Conservation (phyloP, 345 rosid genomes). For the Camelina neglecta region DNA sequence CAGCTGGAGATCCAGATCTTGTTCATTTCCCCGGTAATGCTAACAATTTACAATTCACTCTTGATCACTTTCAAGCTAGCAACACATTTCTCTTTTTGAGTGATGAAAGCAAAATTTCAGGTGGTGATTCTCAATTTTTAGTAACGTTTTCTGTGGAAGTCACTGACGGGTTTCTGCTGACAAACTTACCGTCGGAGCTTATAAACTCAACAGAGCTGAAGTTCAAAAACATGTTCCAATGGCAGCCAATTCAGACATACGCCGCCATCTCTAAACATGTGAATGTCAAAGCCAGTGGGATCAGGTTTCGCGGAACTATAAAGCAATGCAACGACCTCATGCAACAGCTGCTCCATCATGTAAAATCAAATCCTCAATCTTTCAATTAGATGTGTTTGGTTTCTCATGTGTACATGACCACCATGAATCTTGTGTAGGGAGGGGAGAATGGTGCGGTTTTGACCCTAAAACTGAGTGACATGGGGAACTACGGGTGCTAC, state of each 20-base stretch:
- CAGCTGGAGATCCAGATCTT: conserved; percentile 85
- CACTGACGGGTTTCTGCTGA: conserved; percentile 63
- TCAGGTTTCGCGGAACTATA: conserved; percentile 77
- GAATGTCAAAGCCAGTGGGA: conserved; percentile 69
- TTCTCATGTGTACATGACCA: neutral
- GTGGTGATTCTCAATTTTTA: conserved; percentile 57
- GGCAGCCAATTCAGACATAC: conserved; percentile 94
- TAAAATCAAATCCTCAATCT: conserved; percentile 38
- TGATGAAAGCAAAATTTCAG: conserved; percentile 44
- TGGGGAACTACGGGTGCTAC: conserved; percentile 79
- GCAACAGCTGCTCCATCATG: conserved; percentile 67
- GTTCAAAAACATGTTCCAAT: conserved; percentile 58
- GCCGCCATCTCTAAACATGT: conserved; percentile 80
- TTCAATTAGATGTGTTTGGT: conserved; percentile 6
- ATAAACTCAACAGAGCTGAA: conserved; percentile 78
- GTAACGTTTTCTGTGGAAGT: conserved; percentile 81
- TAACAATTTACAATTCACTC: neutral
- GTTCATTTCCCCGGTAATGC: conserved; percentile 69
- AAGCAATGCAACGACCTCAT: conserved; percentile 73
- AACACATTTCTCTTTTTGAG: neutral
- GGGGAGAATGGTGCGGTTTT: conserved; percentile 58
- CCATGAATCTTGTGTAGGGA: conserved; percentile 49
- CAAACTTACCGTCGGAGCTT: conserved; percentile 73
- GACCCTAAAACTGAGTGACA: conserved; percentile 68
- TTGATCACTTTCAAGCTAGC: conserved; percentile 16